phyloP scores from a whole-genome alignment of 2,329 filamentous ascomycete species.

The Pseudovirgaria hyperparasitica region DNA sequence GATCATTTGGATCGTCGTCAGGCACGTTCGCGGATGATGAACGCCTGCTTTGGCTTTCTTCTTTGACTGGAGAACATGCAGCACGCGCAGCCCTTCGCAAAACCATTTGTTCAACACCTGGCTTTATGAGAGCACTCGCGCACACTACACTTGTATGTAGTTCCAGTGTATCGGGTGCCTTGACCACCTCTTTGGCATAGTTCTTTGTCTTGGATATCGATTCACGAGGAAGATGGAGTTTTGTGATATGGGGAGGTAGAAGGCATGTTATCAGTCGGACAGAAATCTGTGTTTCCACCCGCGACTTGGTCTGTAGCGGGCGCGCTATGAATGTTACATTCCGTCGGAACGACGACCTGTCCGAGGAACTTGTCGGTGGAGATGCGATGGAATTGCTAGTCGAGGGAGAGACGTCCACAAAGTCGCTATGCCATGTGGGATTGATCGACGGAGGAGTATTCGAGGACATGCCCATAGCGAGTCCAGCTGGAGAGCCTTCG shows the following conservation, averaged over 20 bases:
- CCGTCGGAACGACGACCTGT: constrained; percentile 30
- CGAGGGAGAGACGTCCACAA: constrained; percentile 20
- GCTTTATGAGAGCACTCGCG: constrained; percentile 78
- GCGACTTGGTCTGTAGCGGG: constrained; percentile 72
- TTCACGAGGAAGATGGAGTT: constrained; percentile 74
- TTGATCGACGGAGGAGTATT: constrained; percentile 1
- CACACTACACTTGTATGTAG: constrained; percentile 75
- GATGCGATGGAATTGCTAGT: background rate
- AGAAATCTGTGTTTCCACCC: constrained; percentile 92
- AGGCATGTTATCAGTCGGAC: constrained; percentile 69
- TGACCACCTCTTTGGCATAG: constrained; percentile 59
- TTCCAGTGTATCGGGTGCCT: constrained; percentile 68
- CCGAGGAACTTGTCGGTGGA: background rate
- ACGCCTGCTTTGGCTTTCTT: constrained; percentile 25
- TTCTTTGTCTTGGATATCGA: constrained; percentile 93
- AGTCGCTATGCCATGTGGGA: constrained; percentile 30
- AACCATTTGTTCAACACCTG: constrained; percentile 52
- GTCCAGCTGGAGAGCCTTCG: constrained; percentile 1
- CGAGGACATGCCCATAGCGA: background rate
- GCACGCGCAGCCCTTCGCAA: constrained; percentile 46
- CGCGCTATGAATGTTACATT: constrained; percentile 65
- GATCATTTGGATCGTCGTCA: constrained; percentile 43
- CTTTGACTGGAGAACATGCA: no score
- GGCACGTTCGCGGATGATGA: constrained; percentile 25
- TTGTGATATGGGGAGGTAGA: constrained; percentile 62